phyloP scores from a whole-genome alignment of 495 filamentous ascomycete genomes.

The Chaetomidium leptoderma region DNA sequence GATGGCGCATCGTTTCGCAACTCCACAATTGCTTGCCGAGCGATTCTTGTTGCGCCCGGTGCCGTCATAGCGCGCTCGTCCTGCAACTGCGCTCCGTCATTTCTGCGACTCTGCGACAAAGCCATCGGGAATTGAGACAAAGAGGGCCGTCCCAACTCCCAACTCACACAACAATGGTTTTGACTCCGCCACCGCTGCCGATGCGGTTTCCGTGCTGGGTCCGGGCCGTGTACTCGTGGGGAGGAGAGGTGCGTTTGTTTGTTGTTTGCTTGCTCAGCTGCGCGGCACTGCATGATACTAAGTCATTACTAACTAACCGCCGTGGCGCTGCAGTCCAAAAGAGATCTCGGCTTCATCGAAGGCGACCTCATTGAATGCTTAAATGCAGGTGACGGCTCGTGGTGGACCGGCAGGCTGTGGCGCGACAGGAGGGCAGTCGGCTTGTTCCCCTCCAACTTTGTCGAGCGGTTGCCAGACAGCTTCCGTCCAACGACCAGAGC shows the following conservation, averaged over 20 bases:
- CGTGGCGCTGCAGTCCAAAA: conserved; percentile 59
- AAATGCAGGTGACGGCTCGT: conserved; percentile 94
- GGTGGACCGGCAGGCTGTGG: conserved; percentile 92
- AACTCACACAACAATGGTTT: conserved; percentile 37
- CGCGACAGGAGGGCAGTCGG: conserved; percentile 85
- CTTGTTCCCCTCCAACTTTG: conserved; percentile 95
- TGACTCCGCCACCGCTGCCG: conserved; percentile 63
- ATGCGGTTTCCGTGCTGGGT: conserved; percentile 93
- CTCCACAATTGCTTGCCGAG: conserved; percentile 12
- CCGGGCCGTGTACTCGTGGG: conserved; percentile 92
- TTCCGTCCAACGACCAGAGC: conserved; percentile 76
- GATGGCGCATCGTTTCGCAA: conserved; percentile 6
- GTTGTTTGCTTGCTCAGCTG: conserved; percentile 13
- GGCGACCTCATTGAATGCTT: conserved; percentile 97
- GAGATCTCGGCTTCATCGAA: conserved; percentile 93
- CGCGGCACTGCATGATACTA: not conserved
- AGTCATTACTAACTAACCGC: conserved; percentile 14
- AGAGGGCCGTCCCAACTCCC: not conserved
- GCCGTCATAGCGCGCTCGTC: conserved; percentile 8
- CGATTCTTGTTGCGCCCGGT: conserved; percentile 1
- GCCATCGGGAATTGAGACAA: not conserved
- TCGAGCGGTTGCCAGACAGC: conserved; percentile 77
- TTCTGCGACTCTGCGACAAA: conserved; percentile 5
- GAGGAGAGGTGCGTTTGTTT: conserved; percentile 67
- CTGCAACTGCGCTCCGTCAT: not conserved